Percentiles rank a stretch among this genome's conserved stretches.
phyloP scores from a whole-genome alignment of 352 stramenopile genomes.

The Phytophthora tentaculata region DNA sequence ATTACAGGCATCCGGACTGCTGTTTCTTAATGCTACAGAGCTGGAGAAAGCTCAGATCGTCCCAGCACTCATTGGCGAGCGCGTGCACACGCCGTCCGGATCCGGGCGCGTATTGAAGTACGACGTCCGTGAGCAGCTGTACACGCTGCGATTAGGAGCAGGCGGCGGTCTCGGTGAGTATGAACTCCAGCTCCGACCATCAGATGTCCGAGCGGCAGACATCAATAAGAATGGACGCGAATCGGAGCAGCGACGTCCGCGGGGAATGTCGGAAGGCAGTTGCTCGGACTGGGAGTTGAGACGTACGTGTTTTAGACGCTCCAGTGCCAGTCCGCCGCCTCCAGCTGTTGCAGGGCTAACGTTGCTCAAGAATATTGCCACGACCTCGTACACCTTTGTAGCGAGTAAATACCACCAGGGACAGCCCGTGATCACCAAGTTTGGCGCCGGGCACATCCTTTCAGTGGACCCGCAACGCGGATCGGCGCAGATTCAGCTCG shows the following conservation, averaged over 20 bases:
- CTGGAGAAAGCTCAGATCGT: conserved; percentile 61
- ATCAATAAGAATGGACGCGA: conserved; percentile 21
- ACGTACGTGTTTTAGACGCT: conserved; percentile 21
- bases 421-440: conserved; percentile 78
- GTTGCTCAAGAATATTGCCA: conserved; percentile 69
- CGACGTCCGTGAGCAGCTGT: conserved; percentile 55
- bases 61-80: conserved; percentile 63
- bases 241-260: conserved; percentile 36
- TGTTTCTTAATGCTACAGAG: conserved; percentile 33
- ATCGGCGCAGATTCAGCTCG: conserved; percentile 67
- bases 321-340: conserved; percentile 19
- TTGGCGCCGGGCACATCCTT: conserved; percentile 64
- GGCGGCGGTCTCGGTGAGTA: conserved; percentile 42
- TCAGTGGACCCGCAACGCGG: conserved; percentile 57
- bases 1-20: conserved; percentile 46
- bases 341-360: conserved; percentile 36
- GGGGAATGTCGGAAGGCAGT: conserved; percentile 38
- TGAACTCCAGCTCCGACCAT: conserved; percentile 43
- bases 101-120: conserved; percentile 63
- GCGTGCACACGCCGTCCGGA: conserved; percentile 61
- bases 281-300: conserved; percentile 20
- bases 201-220: conserved; percentile 49
- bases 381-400: conserved; percentile 68
- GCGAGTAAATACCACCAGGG: conserved; percentile 77
- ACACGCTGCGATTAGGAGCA: conserved; percentile 50